A percentile compares a stretch with the other conserved stretches of the same genome.
phyloP scores from a whole-genome alignment of 106 monocot species.

The Allium sativum region DNA sequence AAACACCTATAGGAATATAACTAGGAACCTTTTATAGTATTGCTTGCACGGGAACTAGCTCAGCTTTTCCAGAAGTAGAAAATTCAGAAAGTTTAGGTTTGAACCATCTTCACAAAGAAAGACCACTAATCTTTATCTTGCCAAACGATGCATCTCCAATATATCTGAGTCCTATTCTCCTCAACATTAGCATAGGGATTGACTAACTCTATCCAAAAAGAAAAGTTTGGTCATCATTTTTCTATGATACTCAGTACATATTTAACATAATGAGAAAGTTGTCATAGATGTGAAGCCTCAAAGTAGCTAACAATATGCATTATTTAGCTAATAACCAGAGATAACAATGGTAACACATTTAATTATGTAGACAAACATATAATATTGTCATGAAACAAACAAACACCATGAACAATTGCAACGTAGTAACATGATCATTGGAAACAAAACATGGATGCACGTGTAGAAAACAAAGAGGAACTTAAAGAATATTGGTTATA shows the following conservation, averaged over 20 bases:
- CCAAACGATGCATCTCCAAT: constrained; percentile 77
- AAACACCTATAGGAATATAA: too few relatives aligned
- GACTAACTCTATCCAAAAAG: constrained; percentile 48
- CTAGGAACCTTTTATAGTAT: constrained; percentile 66
- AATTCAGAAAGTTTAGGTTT: constrained; percentile 44
- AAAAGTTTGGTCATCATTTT: neutral
- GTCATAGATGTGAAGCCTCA: neutral
- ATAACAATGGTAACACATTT: neutral
- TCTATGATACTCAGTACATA: neutral
- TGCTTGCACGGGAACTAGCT: constrained; percentile 27
- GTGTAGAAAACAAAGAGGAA: too few relatives aligned
- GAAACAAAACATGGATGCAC: too few relatives aligned
- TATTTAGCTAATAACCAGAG: neutral
- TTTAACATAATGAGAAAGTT: neutral
- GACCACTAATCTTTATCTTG: constrained; percentile 63
- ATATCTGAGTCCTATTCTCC: constrained; percentile 61
- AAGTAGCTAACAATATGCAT: neutral
- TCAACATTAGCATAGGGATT: constrained; percentile 61
- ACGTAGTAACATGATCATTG: too few relatives aligned
- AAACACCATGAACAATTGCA: too few relatives aligned
- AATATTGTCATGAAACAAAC: too few relatives aligned
- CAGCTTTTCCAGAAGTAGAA: constrained; percentile 24
- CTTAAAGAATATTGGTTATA: too few relatives aligned
- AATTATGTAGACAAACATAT: too few relatives aligned
- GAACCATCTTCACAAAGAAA: constrained; percentile 75